These are phyloP conservation scores for Lentinula sp. DNA, from an alignment of 768 basidiomycete species.

Conservation along the genomic window DNA sequence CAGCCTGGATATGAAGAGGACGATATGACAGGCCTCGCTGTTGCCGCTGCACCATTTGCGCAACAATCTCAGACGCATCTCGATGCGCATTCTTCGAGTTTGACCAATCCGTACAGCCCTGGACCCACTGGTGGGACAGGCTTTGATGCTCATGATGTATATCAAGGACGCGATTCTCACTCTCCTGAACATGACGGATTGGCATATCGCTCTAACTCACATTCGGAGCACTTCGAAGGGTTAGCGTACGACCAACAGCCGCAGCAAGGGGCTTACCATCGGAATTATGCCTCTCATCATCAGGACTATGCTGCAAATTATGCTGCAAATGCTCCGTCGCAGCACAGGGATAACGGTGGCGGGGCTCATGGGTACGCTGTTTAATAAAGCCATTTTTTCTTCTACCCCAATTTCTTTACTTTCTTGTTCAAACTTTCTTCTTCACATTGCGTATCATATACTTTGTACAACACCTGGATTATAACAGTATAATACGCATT, in stretches of 20 bases:
- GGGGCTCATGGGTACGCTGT: slow-evolving; percentile 20
- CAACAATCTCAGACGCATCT: slow-evolving; percentile 24
- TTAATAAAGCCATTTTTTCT: background rate
- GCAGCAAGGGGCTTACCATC: background rate
- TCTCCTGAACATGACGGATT: background rate
- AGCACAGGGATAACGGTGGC: slow-evolving; percentile 16
- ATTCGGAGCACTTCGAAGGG: slow-evolving; percentile 11
- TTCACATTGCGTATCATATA: background rate
- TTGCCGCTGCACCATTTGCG: slow-evolving; percentile 53
- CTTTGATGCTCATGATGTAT: slow-evolving; percentile 49
- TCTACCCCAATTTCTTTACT: background rate
- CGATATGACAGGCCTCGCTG: slow-evolving; percentile 53
- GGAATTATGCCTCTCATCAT: slow-evolving; percentile 31
- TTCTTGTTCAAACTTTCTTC: slow-evolving; percentile 3
- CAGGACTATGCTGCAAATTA: slow-evolving; percentile 23
- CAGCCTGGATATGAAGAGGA: slow-evolving; percentile 55
- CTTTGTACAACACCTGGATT: slow-evolving; percentile 3
- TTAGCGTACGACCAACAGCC: slow-evolving; percentile 21
- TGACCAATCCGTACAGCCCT: slow-evolving; percentile 5
- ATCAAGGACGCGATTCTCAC: slow-evolving; percentile 34
- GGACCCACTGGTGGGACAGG: slow-evolving; percentile 22
- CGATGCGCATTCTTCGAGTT: background rate
- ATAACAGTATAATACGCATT: slow-evolving; percentile 5
- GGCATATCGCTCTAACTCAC: background rate
- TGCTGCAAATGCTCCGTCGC: slow-evolving; percentile 15